Evolutionary conservation across 2,329 filamentous ascomycete genomes (phyloP).

Genomic region (Sclerotinia spermophila): DNA sequence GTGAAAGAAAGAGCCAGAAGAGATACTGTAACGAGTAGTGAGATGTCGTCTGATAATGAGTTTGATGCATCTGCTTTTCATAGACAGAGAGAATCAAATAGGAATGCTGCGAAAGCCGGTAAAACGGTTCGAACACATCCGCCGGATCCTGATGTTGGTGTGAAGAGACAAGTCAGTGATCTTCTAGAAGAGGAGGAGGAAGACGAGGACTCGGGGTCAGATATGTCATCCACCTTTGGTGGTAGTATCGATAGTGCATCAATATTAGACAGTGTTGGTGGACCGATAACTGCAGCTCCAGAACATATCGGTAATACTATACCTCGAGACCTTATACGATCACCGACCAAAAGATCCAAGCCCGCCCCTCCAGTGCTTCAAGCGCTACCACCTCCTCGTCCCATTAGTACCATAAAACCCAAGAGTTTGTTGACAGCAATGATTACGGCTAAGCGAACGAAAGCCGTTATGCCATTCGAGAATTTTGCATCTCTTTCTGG

Average conservation of each 20-base stretch:
- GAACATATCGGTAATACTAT: slow-evolving; percentile 61
- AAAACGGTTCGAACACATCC: slow-evolving; percentile 53
- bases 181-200: slow-evolving; percentile 47
- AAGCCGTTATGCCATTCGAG: slow-evolving; percentile 68
- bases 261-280: slow-evolving; percentile 60
- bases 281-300: slow-evolving; percentile 52
- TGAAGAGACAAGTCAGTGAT: slow-evolving; percentile 39
- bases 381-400: slow-evolving; percentile 66
- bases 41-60: slow-evolving; percentile 80
- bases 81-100: slow-evolving; percentile 57
- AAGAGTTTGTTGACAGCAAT: slow-evolving; percentile 69
- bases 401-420: slow-evolving; percentile 64
- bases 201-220: slow-evolving; percentile 60
- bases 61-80: slow-evolving; percentile 65
- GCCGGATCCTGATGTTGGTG: slow-evolving; percentile 45
- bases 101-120: slow-evolving; percentile 52
- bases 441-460: slow-evolving; percentile 68
- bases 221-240: slow-evolving; percentile 62
- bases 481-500: slow-evolving; percentile 73
- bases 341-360: slow-evolving; percentile 62
- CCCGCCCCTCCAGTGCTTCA: slow-evolving; percentile 56
- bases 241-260: slow-evolving; percentile 68
- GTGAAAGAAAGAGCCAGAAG: slow-evolving; percentile 66
- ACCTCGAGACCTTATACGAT: slow-evolving; percentile 55
- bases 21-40: slow-evolving; percentile 77